Base-by-base conservation (phyloP, 495 filamentous ascomycete genomes). In the Durotheca rogersii region DNA sequence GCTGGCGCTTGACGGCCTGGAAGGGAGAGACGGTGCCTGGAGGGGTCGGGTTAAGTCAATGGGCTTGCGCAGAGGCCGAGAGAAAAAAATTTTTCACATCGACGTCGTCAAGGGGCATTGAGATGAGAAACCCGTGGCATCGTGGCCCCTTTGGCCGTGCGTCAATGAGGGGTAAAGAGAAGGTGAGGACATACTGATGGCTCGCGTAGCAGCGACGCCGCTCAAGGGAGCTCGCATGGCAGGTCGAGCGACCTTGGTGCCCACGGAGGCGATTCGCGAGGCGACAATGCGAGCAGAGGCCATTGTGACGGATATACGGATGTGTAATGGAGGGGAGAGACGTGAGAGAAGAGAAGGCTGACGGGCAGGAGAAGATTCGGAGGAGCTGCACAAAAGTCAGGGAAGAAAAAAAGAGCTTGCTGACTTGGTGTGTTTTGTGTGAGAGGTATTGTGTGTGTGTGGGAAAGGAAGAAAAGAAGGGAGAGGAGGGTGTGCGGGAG, bases 281-380 rank as follows among this genome's bases (percentile, higher is more conserved):
- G 81, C 80, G 67, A 87, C 83, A 68, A 87, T 78, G 73, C 83
- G 82, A 70, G 81, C 74, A 72, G 80, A 77, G 75, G 84, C 80
- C 84, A 87, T 87, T 84, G 77, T 83, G 76, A 78, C 68, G 69
- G 70, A 66, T 68, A 65, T 68, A n/a, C n/a, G 58, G 64, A 47
- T 62, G 53, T 56, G 63, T 61, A 58, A 61, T 66, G 64, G 56
- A 61, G 65, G 55, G 58, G 57, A 62, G 64, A 68, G 65, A 67
- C 70, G 23, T 4, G 23, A 56, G 63, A 60, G 53, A 52, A 64
- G 60, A 61, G 41, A 53, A 44, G 58, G 53, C 63, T 61, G 63
- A 53, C 53, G 57, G 63, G 60, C 55, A 60, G 61, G 56, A 53
- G 60, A 56, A 61, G 46, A 62, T 58, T 27, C 9, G 48, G 48